phyloP scores from a whole-genome alignment of 306 rosid species.

The Sicyos baderoa region DNA sequence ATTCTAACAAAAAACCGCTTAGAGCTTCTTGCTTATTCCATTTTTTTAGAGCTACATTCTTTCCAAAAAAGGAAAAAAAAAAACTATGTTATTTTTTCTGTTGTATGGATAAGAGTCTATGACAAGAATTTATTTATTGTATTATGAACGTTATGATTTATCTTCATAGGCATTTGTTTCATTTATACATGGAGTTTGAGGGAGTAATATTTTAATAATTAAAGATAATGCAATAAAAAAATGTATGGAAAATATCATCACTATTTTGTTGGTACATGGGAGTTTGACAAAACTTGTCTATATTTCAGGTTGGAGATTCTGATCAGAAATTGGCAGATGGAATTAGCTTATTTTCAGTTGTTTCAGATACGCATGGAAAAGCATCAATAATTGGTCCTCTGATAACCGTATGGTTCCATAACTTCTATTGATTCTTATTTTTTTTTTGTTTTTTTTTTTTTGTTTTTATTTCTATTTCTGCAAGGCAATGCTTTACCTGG shows the following conservation, averaged over 20 bases:
- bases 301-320: constrained; percentile 89
- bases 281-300: background rate
- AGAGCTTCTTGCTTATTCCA: background rate
- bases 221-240: background rate
- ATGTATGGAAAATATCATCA: no score
- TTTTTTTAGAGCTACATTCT: background rate
- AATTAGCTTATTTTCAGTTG: constrained; percentile 60
- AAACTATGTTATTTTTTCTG: background rate
- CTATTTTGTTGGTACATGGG: background rate
- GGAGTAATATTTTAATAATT: background rate
- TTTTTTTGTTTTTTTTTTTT: no score
- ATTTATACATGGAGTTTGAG: background rate
- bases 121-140: background rate
- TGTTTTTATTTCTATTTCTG: background rate
- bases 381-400: constrained; percentile 68
- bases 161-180: background rate
- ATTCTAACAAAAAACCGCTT: background rate
- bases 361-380: constrained; percentile 51
- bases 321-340: constrained; percentile 98
- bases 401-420: constrained; percentile 44
- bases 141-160: background rate
- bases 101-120: background rate
- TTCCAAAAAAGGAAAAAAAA: background rate
- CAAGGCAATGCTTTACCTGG: background rate
- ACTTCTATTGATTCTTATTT: background rate